Evolutionary conservation across 768 basidiomycete species (phyloP).

Genomic region (Ramaria rubella): DNA sequence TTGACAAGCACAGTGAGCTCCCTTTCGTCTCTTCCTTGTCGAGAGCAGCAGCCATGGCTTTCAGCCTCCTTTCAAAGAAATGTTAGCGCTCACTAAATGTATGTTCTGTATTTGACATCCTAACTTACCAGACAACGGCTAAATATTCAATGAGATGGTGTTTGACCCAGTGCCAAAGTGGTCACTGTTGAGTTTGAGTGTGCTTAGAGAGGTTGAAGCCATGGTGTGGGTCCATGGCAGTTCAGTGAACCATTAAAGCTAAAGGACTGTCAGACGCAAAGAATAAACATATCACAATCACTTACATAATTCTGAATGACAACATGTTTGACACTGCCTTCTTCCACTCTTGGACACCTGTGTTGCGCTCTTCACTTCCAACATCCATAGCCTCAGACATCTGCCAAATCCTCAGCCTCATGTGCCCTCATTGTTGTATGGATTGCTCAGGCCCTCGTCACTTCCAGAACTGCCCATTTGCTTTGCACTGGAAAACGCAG

Average conservation of each 20-base stretch:
- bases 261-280: slow-evolving; percentile 19
- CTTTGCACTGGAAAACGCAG: too few species aligned
- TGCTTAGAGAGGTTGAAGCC: slow-evolving; percentile 24
- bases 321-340: slow-evolving; percentile 84
- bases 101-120: background rate
- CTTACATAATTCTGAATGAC: slow-evolving; percentile 79
- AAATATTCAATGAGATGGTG: slow-evolving; percentile 87
- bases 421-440: too few species aligned
- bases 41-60: slow-evolving; percentile 18
- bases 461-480: too few species aligned
- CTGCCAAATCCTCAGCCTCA: too few species aligned
- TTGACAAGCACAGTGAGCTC: slow-evolving; percentile 15
- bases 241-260: slow-evolving; percentile 87
- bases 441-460: too few species aligned
- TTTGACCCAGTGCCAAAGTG: slow-evolving; percentile 91
- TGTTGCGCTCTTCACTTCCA: slow-evolving; percentile 75
- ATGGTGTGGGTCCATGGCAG: slow-evolving; percentile 69
- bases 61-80: slow-evolving; percentile 24
- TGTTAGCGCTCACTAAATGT: background rate
- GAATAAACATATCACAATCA: slow-evolving; percentile 12
- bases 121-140: slow-evolving; percentile 66
- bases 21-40: slow-evolving; percentile 19
- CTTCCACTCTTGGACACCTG: slow-evolving; percentile 77
- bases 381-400: slow-evolving; percentile 59
- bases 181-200: slow-evolving; percentile 71